phyloP scores from a whole-genome alignment of 2,329 filamentous ascomycete genomes.

The Botrytis aclada region DNA sequence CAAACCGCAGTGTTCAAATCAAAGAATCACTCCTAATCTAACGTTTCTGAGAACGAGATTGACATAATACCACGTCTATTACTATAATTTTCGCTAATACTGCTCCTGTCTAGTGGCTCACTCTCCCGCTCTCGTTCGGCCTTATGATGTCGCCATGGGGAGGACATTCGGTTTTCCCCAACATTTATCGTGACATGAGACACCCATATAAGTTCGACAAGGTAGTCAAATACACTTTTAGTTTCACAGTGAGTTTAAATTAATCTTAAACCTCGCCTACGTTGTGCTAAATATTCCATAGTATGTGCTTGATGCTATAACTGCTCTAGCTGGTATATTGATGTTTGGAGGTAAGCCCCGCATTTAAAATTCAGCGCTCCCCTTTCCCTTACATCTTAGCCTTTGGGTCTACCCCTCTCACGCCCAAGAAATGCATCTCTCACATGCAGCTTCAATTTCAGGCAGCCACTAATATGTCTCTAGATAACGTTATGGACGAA shows the following conservation, averaged over 20 bases:
- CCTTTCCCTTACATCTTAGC: not conserved
- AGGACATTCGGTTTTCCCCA: slow-evolving; percentile 70
- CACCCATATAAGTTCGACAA: slow-evolving; percentile 67
- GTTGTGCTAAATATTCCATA: slow-evolving; percentile 37
- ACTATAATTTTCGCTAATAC: not conserved
- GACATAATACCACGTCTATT: not conserved
- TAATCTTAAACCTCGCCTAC: not conserved
- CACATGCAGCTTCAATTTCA: not conserved
- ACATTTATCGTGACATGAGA: slow-evolving; percentile 74
- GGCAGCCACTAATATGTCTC: not conserved
- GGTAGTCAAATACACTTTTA: slow-evolving; percentile 76
- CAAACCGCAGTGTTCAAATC: not conserved
- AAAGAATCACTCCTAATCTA: not conserved
- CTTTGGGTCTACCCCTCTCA: not conserved
- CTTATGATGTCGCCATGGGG: slow-evolving; percentile 82
- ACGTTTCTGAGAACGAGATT: not conserved
- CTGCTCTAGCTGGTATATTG: slow-evolving; percentile 79
- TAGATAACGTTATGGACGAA: slow-evolving; percentile 66
- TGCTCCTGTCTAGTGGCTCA: slow-evolving; percentile 54
- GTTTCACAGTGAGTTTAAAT: slow-evolving; percentile 65
- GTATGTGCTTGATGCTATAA: slow-evolving; percentile 76
- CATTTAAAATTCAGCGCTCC: not conserved
- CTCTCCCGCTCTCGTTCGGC: slow-evolving; percentile 83
- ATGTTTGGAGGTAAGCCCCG: slow-evolving; percentile 69
- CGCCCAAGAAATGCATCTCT: not conserved